Evolutionary conservation across 768 basidiomycete species (phyloP).

Genomic region (Mycena alexandri): DNA sequence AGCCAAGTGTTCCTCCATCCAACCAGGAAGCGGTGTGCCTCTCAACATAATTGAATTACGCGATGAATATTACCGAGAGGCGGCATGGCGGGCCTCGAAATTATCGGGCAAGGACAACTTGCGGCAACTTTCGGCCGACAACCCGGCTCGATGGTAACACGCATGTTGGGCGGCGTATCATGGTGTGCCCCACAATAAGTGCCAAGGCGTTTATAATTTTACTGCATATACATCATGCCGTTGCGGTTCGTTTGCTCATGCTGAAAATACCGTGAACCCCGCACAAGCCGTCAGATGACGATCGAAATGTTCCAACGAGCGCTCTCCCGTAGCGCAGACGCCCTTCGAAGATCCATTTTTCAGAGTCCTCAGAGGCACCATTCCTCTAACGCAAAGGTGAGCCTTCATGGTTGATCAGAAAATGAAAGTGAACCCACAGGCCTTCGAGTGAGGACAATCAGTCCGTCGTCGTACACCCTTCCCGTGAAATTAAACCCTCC

Average conservation of each 20-base stretch:
- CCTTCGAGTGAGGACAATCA: conserved; percentile 71
- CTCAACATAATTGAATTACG: neutral
- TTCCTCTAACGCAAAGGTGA: conserved; percentile 53
- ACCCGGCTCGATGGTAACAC: neutral
- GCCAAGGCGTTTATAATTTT: neutral
- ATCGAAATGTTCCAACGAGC: conserved; percentile 68
- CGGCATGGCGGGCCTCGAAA: neutral
- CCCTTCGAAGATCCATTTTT: conserved; percentile 71
- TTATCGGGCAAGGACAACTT: neutral
- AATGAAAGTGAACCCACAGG: conserved; percentile 58
- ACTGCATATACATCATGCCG: neutral
- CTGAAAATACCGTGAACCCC: conserved; percentile 69
- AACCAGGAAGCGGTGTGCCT: too few relatives aligned
- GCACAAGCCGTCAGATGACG: conserved; percentile 46
- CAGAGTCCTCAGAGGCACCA: conserved; percentile 52
- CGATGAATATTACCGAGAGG: conserved; percentile 2
- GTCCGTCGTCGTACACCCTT: conserved; percentile 68
- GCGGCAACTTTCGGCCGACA: conserved; percentile 3
- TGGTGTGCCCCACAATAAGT: neutral
- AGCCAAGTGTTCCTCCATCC: neutral
- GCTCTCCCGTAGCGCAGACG: conserved; percentile 60
- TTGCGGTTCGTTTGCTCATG: conserved; percentile 53
- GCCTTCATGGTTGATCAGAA: conserved; percentile 6
- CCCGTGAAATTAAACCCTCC: conserved; percentile 69
- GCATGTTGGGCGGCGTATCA: neutral